These are phyloP conservation scores for Pseudonectria buxi DNA, from an alignment of 2,329 filamentous ascomycete species.

Conservation along the genomic window DNA sequence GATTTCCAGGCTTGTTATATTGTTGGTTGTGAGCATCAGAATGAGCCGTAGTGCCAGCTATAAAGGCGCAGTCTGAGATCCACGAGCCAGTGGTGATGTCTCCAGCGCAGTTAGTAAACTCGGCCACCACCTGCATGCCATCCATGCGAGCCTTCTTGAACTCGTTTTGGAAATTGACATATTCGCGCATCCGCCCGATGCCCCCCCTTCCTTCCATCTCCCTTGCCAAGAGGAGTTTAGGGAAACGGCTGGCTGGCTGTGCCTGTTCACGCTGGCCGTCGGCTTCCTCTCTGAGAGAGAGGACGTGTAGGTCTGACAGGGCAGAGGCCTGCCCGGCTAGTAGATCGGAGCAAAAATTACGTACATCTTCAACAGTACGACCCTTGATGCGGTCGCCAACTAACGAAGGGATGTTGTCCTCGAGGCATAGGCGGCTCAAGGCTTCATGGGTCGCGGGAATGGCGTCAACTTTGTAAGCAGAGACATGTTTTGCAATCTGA, in stretches of 20 bases:
- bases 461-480: conserved; percentile 5
- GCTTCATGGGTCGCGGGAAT: conserved; percentile 12
- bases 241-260: conserved; percentile 21
- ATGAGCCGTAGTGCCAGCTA: conserved; percentile 58
- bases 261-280: conserved; percentile 7
- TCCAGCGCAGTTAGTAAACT: conserved; percentile 56
- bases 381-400: conserved; percentile 16
- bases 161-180: conserved; percentile 39
- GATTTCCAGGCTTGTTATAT: conserved; percentile 59
- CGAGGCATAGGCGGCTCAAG: conserved; percentile 12
- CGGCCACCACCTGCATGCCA: conserved; percentile 39
- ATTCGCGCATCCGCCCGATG: conserved; percentile 34
- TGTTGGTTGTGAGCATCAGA: conserved; percentile 58
- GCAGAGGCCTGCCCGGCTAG: conserved; percentile 12
- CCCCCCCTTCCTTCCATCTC: conserved; percentile 41
- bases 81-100: conserved; percentile 54
- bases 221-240: conserved; percentile 40
- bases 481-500: conserved; percentile 18
- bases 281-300: conserved; percentile 19
- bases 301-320: conserved; percentile 10
- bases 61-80: conserved; percentile 45
- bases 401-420: conserved; percentile 18
- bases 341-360: conserved; percentile 28
- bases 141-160: conserved; percentile 45
- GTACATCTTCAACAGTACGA: conserved; percentile 21